Conservation (phyloP, 257 asterid genomes). For the Nicotiana paniculata region DNA sequence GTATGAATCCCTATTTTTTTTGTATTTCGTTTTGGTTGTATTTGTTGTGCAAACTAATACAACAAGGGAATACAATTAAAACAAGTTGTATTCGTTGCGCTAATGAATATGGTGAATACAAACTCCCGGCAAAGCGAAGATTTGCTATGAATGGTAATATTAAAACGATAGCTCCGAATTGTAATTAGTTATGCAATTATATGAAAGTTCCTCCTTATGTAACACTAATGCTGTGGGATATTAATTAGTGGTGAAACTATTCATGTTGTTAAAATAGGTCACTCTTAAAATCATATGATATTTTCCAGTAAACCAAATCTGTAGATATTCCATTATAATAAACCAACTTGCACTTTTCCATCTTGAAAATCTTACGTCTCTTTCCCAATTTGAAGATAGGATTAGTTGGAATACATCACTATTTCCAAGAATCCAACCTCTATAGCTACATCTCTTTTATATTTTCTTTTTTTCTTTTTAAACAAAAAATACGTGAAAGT, state of each 20-base stretch:
- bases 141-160: too few relatives aligned
- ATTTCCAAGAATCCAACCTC: neutral
- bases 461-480: neutral
- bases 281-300: neutral
- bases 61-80: too few relatives aligned
- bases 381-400: neutral
- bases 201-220: too few relatives aligned
- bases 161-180: too few relatives aligned
- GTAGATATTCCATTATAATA: neutral
- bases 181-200: too few relatives aligned
- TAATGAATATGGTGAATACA: too few relatives aligned
- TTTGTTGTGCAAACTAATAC: too few relatives aligned
- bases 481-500: neutral
- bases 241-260: neutral
- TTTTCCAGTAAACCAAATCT: neutral
- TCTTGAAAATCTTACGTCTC: neutral
- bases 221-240: neutral
- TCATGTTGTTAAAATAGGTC: neutral
- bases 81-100: too few relatives aligned
- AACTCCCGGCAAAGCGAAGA: too few relatives aligned
- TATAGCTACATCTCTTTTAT: neutral
- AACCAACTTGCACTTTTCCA: neutral
- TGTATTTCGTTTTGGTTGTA: too few relatives aligned
- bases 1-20: too few relatives aligned
- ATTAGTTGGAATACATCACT: conserved; percentile 1